These are phyloP conservation scores for Arthrobotrys iridis DNA, from an alignment of 2,329 filamentous ascomycete genomes.

Conservation along the genomic window DNA sequence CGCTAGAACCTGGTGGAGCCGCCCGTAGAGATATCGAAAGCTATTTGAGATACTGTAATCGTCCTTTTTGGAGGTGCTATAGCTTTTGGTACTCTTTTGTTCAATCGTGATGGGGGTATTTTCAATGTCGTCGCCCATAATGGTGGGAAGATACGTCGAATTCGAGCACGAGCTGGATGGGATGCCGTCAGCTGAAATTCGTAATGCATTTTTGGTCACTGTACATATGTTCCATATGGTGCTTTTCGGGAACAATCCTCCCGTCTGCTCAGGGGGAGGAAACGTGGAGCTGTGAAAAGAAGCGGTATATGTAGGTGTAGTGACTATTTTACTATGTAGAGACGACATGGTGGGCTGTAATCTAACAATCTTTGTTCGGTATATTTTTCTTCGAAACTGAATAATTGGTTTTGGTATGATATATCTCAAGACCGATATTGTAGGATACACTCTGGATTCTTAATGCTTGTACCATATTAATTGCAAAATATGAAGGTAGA, in stretches of 20 bases:
- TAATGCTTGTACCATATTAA: no score
- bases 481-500: no score
- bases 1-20: not conserved
- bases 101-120: not conserved
- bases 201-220: not conserved
- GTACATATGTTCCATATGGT: not conserved
- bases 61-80: not conserved
- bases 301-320: no score
- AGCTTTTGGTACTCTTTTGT: not conserved
- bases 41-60: not conserved
- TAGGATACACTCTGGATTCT: no score
- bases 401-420: no score
- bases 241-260: not conserved
- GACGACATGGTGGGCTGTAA: not conserved
- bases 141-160: not conserved
- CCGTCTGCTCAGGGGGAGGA: not conserved
- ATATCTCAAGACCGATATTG: no score
- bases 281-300: not conserved
- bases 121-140: no score
- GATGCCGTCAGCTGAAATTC: not conserved
- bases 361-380: no score
- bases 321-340: not conserved
- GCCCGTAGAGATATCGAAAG: not conserved
- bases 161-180: no score
- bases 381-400: no score